A percentile compares a stretch with the other conserved stretches of the same genome.
These are phyloP conservation scores for Chlamydomonas reinhardtii DNA, from an alignment of 163 green algal genomes.

Conservation along the genomic window DNA sequence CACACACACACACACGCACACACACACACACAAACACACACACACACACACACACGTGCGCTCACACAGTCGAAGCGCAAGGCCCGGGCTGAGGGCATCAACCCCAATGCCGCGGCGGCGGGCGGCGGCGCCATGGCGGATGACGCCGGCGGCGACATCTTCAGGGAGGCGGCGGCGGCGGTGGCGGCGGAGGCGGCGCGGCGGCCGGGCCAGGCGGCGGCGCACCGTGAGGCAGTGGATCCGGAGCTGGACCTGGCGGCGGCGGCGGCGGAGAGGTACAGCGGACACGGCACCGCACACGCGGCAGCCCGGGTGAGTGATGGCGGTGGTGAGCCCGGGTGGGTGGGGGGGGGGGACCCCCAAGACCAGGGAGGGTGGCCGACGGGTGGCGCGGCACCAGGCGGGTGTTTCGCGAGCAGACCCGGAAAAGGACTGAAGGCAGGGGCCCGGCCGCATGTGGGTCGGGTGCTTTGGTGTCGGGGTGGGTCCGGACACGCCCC, in stretches of 20 bases:
- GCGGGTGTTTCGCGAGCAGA: too few relatives aligned
- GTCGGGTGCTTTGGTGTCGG: too few relatives aligned
- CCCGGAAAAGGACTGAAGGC: too few relatives aligned
- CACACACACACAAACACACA: background rate
- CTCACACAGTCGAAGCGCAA: conserved; percentile 31
- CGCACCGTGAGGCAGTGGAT: background rate
- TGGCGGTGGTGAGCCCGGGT: background rate
- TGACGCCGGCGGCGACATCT: conserved; percentile 45
- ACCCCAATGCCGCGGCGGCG: background rate
- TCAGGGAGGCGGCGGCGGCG: conserved; percentile 35
- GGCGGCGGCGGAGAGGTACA: conserved; percentile 23
- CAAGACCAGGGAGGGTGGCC: too few relatives aligned
- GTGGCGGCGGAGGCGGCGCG: conserved; percentile 25
- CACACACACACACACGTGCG: too few relatives aligned
- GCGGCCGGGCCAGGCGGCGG: background rate
- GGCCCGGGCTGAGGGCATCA: conserved; percentile 18
- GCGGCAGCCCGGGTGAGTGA: conserved; percentile 4
- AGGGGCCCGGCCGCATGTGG: too few relatives aligned
- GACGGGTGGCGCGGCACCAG: too few relatives aligned
- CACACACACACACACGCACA: too few relatives aligned
- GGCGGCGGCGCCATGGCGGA: conserved; percentile 5
- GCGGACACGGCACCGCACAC: conserved; percentile 23
- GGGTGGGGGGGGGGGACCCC: background rate
- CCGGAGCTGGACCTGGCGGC: conserved; percentile 31
- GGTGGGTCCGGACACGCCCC: too few relatives aligned